Conservation (phyloP, 495 filamentous ascomycete species). For the Cairneyella variabilis region DNA sequence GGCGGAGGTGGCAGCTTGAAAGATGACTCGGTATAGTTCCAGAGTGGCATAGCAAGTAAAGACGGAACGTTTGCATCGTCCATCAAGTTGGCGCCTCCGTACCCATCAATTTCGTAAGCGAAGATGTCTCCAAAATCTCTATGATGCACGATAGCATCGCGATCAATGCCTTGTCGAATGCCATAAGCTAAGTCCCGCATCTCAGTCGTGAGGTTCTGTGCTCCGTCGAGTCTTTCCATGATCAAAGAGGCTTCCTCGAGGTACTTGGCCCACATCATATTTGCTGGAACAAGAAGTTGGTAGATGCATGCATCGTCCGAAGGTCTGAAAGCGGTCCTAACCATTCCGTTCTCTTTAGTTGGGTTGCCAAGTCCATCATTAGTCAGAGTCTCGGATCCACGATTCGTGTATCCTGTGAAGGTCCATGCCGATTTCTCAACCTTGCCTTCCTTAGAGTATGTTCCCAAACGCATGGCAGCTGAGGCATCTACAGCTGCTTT, state of each 20-base stretch:
- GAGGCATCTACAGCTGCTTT: slow-evolving; percentile 51
- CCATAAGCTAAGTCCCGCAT: slow-evolving; percentile 50
- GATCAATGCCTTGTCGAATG: slow-evolving; percentile 50
- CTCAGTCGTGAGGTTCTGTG: slow-evolving; percentile 37
- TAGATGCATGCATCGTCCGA: slow-evolving; percentile 89
- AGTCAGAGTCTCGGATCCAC: slow-evolving; percentile 54
- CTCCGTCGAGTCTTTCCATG: slow-evolving; percentile 45
- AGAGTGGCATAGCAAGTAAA: slow-evolving; percentile 77
- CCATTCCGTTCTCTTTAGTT: slow-evolving; percentile 55
- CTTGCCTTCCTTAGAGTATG: slow-evolving; percentile 51
- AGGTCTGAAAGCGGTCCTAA: slow-evolving; percentile 59
- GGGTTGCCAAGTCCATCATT: slow-evolving; percentile 61
- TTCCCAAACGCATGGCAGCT: slow-evolving; percentile 55
- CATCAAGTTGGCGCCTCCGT: slow-evolving; percentile 86
- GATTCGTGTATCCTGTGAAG: slow-evolving; percentile 53
- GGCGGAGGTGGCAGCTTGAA: slow-evolving; percentile 40
- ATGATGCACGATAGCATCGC: slow-evolving; percentile 62
- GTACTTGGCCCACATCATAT: slow-evolving; percentile 71
- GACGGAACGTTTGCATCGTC: slow-evolving; percentile 97
- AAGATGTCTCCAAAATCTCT: slow-evolving; percentile 82
- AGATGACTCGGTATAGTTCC: slow-evolving; percentile 68
- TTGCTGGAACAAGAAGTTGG: slow-evolving; percentile 91
- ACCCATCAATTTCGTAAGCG: slow-evolving; percentile 95
- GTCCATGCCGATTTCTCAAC: slow-evolving; percentile 51
- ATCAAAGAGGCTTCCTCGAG: slow-evolving; percentile 50